phyloP scores from a whole-genome alignment of 441 rosid species.

The Daphne laureola region DNA sequence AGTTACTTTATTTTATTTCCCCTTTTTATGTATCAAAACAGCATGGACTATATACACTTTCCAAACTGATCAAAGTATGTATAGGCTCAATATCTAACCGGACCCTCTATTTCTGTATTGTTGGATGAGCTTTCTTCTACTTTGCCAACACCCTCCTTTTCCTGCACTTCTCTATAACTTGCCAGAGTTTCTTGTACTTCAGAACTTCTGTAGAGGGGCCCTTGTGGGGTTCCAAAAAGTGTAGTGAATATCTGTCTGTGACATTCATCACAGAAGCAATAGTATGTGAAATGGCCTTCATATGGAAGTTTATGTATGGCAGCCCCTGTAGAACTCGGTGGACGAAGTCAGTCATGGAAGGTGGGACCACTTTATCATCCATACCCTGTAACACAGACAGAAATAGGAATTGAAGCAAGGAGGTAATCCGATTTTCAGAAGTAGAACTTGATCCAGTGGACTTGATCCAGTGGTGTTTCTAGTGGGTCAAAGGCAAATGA shows the following conservation, averaged over 20 bases:
- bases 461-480: background rate
- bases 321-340: slow-evolving; percentile 52
- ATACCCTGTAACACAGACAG: slow-evolving; percentile 30
- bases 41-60: too few relatives aligned
- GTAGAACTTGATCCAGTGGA: background rate
- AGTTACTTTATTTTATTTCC: too few relatives aligned
- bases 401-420: too few relatives aligned
- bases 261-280: slow-evolving; percentile 55
- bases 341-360: slow-evolving; percentile 54
- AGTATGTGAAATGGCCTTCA: slow-evolving; percentile 60
- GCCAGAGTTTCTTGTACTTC: slow-evolving; percentile 21
- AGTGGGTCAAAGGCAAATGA: background rate
- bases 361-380: slow-evolving; percentile 64
- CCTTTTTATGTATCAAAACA: too few relatives aligned
- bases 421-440: background rate
- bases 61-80: too few relatives aligned
- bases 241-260: slow-evolving; percentile 58
- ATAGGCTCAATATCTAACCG: too few relatives aligned
- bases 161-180: slow-evolving; percentile 16
- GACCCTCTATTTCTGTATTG: too few relatives aligned
- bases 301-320: slow-evolving; percentile 67
- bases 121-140: too few relatives aligned
- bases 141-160: slow-evolving; percentile 1
- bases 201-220: slow-evolving; percentile 24
- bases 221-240: slow-evolving; percentile 54